A percentile compares a stretch with the other conserved stretches of the same genome.
Evolutionary conservation across 2,329 filamentous ascomycete genomes (phyloP).

Genomic region (Albophoma yamanashiensis): DNA sequence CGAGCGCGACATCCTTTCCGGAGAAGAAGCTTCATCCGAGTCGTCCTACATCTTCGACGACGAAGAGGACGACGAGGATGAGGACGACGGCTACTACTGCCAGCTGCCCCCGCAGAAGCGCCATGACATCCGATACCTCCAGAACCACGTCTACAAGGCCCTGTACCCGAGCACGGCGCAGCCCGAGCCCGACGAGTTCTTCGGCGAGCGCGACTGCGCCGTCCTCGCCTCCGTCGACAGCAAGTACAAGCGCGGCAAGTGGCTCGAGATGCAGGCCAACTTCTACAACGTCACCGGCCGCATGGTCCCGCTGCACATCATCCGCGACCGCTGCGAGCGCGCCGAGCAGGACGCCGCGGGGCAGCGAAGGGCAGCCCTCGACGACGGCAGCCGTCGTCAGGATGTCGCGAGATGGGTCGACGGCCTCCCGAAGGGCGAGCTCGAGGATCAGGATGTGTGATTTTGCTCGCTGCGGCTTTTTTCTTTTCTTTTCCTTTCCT

Average conservation of each 20-base stretch:
- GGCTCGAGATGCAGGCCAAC: conserved; percentile 32
- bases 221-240: conserved; percentile 24
- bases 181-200: conserved; percentile 12
- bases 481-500: background rate
- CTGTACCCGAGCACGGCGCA: conserved; percentile 17
- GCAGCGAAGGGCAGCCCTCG: background rate
- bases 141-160: conserved; percentile 15
- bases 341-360: conserved; percentile 11
- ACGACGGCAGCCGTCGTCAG: background rate
- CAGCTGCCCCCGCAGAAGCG: conserved; percentile 7
- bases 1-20: conserved; percentile 9
- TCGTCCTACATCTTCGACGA: conserved; percentile 10
- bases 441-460: background rate
- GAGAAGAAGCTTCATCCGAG: conserved; percentile 16
- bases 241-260: conserved; percentile 19
- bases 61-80: conserved; percentile 1
- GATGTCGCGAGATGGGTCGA: conserved; percentile 12
- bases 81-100: background rate
- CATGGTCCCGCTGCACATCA: conserved; percentile 25
- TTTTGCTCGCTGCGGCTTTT: background rate
- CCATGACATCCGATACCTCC: conserved; percentile 19
- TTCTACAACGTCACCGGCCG: conserved; percentile 32
- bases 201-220: conserved; percentile 19
- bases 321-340: conserved; percentile 22
- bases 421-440: conserved; percentile 4